Percentiles rank a stretch among this genome's conserved stretches.
phyloP scores from a whole-genome alignment of 2,329 filamentous ascomycete genomes.

The Tolypocladium tropicale region DNA sequence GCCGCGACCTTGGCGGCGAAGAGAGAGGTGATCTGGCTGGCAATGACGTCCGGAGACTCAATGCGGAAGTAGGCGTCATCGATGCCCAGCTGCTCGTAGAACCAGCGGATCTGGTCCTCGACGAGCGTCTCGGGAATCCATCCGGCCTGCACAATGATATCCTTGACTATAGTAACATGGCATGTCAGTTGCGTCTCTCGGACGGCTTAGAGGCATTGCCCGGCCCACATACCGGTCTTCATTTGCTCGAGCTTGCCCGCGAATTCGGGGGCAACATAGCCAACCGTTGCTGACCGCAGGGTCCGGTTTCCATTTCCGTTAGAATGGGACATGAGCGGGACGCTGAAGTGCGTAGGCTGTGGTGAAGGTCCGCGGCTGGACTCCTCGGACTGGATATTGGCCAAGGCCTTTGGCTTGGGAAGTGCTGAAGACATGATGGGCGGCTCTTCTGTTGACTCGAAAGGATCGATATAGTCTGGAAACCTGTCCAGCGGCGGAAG shows the following conservation, averaged over 20 bases:
- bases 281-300: constrained; percentile 79
- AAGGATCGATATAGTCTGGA: constrained; percentile 32
- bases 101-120: constrained; percentile 84
- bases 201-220: background rate
- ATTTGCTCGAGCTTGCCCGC: constrained; percentile 89
- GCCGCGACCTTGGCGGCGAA: constrained; percentile 96
- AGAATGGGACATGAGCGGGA: constrained; percentile 45
- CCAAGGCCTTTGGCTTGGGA: constrained; percentile 30
- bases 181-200: background rate
- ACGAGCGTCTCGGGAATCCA: constrained; percentile 82
- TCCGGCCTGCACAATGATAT: constrained; percentile 63
- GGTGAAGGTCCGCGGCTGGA: constrained; percentile 64
- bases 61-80: constrained; percentile 98
- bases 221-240: constrained; percentile 50
- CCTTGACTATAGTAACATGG: constrained; percentile 53
- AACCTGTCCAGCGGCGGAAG: constrained; percentile 28
- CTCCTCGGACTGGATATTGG: constrained; percentile 28
- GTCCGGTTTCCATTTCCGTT: constrained; percentile 58
- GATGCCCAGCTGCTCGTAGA: constrained; percentile 95
- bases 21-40: constrained; percentile 88
- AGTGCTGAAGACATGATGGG: constrained; percentile 18
- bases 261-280: constrained; percentile 91
- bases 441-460: constrained; percentile 16
- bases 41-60: constrained; percentile 75
- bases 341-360: constrained; percentile 74